Percentiles rank a stretch among this genome's conserved stretches.
Conservation (phyloP, 371 early-diverging fungal species). For the Apophysomyces variabilis region DNA sequence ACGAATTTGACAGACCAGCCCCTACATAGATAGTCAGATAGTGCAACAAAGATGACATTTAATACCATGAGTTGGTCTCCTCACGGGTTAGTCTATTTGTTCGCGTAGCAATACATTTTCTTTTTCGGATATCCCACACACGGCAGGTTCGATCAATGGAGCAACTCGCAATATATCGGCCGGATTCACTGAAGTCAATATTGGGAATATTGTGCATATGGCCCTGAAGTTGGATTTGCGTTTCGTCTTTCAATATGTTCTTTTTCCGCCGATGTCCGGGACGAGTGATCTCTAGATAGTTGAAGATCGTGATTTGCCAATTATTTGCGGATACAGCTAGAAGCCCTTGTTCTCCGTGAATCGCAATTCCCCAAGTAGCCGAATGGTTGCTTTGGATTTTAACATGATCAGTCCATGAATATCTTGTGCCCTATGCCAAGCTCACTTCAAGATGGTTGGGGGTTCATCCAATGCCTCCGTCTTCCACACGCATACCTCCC, state of each 20-base stretch:
- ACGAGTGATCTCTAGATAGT: conserved; percentile 24
- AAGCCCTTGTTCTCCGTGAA: conserved; percentile 54
- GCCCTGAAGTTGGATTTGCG: conserved; percentile 38
- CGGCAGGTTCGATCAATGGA: conserved; percentile 60
- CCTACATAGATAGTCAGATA: conserved; percentile 25
- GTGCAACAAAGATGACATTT: not conserved
- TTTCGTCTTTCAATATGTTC: conserved; percentile 21
- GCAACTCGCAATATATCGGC: conserved; percentile 58
- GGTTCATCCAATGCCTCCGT: conserved; percentile 46
- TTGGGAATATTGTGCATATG: conserved; percentile 70
- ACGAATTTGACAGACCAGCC: conserved; percentile 56
- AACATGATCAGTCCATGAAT: not conserved
- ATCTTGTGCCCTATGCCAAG: not conserved
- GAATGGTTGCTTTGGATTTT: conserved; percentile 23
- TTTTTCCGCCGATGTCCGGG: conserved; percentile 15
- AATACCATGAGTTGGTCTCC: conserved; percentile 31
- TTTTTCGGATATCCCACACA: conserved; percentile 50
- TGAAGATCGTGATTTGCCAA: conserved; percentile 57
- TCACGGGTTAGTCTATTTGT: conserved; percentile 8
- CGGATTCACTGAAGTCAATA: conserved; percentile 60
- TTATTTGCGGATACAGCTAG: conserved; percentile 68
- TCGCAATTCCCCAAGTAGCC: conserved; percentile 70
- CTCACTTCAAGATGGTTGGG: conserved; percentile 42
- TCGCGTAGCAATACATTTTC: conserved; percentile 26
- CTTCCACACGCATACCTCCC: conserved; percentile 57